Evolutionary conservation across 2,329 filamentous ascomycete species (phyloP).

Genomic region (Ascosphaera aggregata): DNA sequence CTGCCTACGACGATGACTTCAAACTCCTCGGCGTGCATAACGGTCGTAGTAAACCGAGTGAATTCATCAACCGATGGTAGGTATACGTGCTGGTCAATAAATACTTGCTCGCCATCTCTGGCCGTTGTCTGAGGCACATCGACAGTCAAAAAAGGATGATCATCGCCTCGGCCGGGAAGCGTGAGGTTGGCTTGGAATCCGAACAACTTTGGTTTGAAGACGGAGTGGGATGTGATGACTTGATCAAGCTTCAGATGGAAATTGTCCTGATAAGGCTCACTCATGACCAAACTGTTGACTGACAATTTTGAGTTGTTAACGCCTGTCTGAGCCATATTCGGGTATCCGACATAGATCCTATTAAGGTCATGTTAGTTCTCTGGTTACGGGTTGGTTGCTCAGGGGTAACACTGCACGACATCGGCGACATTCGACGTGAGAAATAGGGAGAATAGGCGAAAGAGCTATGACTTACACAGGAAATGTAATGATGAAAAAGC

Average conservation of each 20-base stretch:
- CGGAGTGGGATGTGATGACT: conserved; percentile 24
- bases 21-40: conserved; percentile 26
- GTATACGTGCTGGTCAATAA: conserved; percentile 21
- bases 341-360: conserved; percentile 35
- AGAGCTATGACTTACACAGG: conserved; percentile 26
- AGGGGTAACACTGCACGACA: neutral
- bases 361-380: neutral
- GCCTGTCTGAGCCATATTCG: conserved; percentile 30
- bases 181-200: conserved; percentile 28
- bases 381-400: neutral
- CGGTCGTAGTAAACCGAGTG: conserved; percentile 24
- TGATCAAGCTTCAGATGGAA: conserved; percentile 26
- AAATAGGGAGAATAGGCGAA: neutral
- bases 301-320: conserved; percentile 29
- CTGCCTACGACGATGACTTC: conserved; percentile 27
- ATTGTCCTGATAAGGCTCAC: conserved; percentile 24
- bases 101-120: conserved; percentile 18
- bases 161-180: conserved; percentile 16
- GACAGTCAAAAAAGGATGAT: conserved; percentile 21
- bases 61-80: conserved; percentile 24
- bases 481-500: conserved; percentile 29
- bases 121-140: conserved; percentile 23
- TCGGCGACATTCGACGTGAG: neutral
- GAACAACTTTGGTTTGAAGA: conserved; percentile 30
- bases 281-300: conserved; percentile 27